Evolutionary conservation across 2,329 filamentous ascomycete species (phyloP).

Genomic region (Pseudogymnoascus sp.): DNA sequence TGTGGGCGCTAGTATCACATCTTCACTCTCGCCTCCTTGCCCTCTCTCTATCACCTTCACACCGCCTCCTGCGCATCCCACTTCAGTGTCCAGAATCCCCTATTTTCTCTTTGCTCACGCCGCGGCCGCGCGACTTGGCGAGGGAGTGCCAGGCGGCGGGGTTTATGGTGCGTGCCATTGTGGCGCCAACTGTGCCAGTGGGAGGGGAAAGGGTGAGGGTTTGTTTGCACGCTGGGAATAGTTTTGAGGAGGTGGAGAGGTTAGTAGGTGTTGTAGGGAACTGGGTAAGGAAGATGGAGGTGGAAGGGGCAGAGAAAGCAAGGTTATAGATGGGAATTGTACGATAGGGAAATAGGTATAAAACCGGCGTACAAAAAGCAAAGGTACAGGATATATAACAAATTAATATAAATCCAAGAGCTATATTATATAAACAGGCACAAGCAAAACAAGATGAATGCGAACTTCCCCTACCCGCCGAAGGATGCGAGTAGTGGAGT

Average conservation of each 20-base stretch:
- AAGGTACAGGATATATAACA: not conserved
- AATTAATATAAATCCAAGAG: not conserved
- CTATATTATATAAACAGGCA: not conserved
- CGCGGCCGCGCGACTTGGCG: constrained; percentile 49
- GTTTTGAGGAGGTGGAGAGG: constrained; percentile 44
- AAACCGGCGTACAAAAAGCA: not conserved
- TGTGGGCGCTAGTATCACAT: constrained; percentile 1
- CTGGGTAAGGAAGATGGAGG: constrained; percentile 17
- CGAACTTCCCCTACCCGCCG: not conserved
- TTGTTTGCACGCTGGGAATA: constrained; percentile 62
- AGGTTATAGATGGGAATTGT: not conserved
- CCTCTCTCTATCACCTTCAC: not conserved
- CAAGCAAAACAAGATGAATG: not conserved
- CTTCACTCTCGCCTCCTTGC: constrained; percentile 1
- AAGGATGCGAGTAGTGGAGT: not conserved
- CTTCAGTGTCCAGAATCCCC: constrained; percentile 43
- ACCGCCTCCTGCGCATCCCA: constrained; percentile 20
- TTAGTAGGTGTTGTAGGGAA: constrained; percentile 28
- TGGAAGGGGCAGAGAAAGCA: not conserved
- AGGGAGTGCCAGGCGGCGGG: constrained; percentile 49
- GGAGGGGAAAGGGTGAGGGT: constrained; percentile 57
- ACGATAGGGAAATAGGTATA: not conserved
- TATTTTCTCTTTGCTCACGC: constrained; percentile 55
- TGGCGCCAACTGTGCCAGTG: constrained; percentile 57
- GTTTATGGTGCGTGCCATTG: constrained; percentile 55